A percentile compares a stretch with the other conserved stretches of the same genome.
Evolutionary conservation across 2,329 filamentous ascomycete genomes (phyloP).

Genomic region (Cladophialophora psammophila): DNA sequence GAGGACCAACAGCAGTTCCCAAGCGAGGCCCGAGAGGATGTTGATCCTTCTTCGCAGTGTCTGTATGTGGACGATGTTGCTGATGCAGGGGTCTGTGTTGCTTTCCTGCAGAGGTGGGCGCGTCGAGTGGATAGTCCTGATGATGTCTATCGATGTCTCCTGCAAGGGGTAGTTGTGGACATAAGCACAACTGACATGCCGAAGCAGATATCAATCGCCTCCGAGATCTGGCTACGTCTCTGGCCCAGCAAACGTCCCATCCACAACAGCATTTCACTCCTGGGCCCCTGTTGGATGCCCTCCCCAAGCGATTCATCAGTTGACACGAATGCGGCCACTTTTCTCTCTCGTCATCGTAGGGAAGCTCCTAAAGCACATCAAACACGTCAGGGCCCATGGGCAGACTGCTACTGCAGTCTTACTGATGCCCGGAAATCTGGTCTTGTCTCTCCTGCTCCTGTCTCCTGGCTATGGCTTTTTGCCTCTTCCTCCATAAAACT

Average conservation of each 20-base stretch:
- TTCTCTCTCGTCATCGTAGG: neutral
- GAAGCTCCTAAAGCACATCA: neutral
- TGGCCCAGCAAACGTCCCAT: neutral
- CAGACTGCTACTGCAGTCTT: neutral
- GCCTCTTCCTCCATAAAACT: neutral
- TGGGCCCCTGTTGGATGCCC: neutral
- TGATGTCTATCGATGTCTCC: neutral
- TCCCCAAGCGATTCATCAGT: neutral
- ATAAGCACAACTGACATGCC: neutral
- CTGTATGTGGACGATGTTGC: neutral
- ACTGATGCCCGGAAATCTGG: neutral
- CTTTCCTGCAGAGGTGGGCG: neutral
- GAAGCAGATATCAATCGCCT: neutral
- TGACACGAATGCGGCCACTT: neutral
- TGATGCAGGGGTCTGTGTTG: neutral
- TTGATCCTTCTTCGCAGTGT: neutral
- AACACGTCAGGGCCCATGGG: neutral
- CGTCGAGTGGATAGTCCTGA: neutral
- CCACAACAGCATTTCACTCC: neutral
- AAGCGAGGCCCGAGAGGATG: conserved; percentile 4
- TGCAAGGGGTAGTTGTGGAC: neutral
- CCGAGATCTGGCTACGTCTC: neutral
- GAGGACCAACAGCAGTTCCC: conserved; percentile 1
- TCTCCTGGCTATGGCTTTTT: neutral
- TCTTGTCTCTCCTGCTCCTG: neutral